Evolutionary conservation across 2,329 filamentous ascomycete species (phyloP).

Genomic region (Fusarium phyllophilum): DNA sequence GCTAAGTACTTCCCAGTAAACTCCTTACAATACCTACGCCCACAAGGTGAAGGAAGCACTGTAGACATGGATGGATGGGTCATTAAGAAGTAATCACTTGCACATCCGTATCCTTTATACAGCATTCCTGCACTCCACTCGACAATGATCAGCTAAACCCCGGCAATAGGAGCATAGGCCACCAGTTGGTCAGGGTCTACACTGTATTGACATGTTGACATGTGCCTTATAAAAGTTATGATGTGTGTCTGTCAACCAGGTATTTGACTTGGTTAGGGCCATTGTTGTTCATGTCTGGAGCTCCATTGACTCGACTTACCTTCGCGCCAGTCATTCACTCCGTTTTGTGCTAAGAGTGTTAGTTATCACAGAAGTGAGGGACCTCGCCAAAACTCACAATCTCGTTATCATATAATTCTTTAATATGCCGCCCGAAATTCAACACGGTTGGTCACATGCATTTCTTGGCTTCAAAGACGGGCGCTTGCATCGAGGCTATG

Average conservation of each 20-base stretch:
- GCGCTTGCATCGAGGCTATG: conserved; percentile 39
- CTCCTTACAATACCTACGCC: background rate
- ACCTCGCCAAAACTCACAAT: background rate
- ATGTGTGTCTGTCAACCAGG: background rate
- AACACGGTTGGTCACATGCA: conserved; percentile 9
- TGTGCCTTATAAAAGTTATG: background rate
- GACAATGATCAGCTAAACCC: background rate
- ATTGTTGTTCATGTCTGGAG: background rate
- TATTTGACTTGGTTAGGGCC: background rate
- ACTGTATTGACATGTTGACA: background rate
- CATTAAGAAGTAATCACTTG: background rate
- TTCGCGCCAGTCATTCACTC: too few species aligned
- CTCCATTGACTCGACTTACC: background rate
- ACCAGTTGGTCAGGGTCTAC: background rate
- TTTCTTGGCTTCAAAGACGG: conserved; percentile 34
- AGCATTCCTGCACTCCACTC: background rate
- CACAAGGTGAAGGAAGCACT: background rate
- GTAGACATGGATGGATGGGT: background rate
- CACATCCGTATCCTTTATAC: background rate
- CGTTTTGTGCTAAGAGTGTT: background rate
- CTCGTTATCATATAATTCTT: background rate
- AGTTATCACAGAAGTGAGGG: too few species aligned
- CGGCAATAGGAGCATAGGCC: background rate
- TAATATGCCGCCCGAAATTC: background rate
- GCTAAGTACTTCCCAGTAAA: background rate